Base-by-base conservation (phyloP, 2,329 filamentous ascomycete genomes). In the Venturia carpophila region DNA sequence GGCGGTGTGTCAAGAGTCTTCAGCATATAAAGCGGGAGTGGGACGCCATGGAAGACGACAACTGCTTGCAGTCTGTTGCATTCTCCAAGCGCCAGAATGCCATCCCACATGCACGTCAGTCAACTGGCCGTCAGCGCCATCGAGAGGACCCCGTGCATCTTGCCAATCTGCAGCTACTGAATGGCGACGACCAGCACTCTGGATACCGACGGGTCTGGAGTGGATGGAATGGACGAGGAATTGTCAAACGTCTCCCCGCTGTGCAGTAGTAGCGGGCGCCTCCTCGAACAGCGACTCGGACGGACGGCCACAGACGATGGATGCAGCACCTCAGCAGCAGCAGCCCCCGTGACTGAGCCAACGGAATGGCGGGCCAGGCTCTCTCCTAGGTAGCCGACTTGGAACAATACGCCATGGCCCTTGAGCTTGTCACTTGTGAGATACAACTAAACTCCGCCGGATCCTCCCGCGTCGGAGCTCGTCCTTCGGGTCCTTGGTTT, bases 211-310 rank as follows among this genome's bases (percentile, higher is more conserved):
- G 41, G 43, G 37, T 42, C 27, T 42, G 37, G 60, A 61, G 43
- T 15, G 47, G 10, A 27, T 41, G 39, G 39, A 34, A 34, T 34
- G 30, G 30, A 34, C 3, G 30, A 34, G 30, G 6, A 34, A 34
- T 34, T 37, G 34, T 24, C 34, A 17, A 27, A 61, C 0, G 37
- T 42, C 13, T 27, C 58, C n/a, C 6, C 41, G 58, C 58, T 43
- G 58, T 21, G 24, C 60, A 27, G 37, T 58, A n/a, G n/a, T n/a
- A n/a, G n/a, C n/a, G 60, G 60, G 60, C 42, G 60, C 60, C 24
- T 61, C 42, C 11, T 61, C 37, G 60, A 61, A 42, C 60, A 27
- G 19, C 21, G 60, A 61, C 37, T 34, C 9, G 27, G 30, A 56
- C 49, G 6, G 30, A n/a, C n/a, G n/a, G n/a, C n/a, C n/a, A 10